Evolutionary conservation across 331 rosid genomes (phyloP), one percentile per base, ranked within the genome.

Genomic region (Malus hybrid): DNA sequence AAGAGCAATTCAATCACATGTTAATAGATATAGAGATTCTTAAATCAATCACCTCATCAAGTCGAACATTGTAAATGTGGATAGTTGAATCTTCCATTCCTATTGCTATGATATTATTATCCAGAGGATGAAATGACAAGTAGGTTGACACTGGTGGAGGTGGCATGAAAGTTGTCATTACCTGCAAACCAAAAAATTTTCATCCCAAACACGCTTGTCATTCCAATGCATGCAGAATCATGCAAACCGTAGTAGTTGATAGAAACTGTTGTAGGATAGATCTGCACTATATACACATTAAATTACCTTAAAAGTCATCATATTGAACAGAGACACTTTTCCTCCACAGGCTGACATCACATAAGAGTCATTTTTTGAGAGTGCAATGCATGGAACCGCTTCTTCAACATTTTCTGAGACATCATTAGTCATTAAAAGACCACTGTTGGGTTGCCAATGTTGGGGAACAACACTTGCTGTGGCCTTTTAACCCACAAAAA

Each of bases 301-400:
- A 46, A 56, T 57, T 76, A 76, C 79, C 79, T 76, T 68, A 42
- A 76, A 76, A 9, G 68, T 76, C 74, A 56, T 76, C 74, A 76
- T 76, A 57, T 76, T 76, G 50, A 76, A 76, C 57, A 76, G 48
- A 24, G 79, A 55, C 18, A 76, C 74, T 55, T 67, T 76, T 7
- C 79, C 79, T 11, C 79, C 79, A 6, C 79, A 76, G 7, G 79
- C 73, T 39, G 79, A 76, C 79, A 76, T 76, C 67, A 76, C 79
- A 56, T 76, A 76, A 28, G 79, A 76, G 26, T 76, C 79, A 19
- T 76, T 76, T 67, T 67, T 76, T 5, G 79, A 67, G 50, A 76
- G 73, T 19, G 79, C 79, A 39, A 76, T 76, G 57, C 79, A 76
- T 6, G 79, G 79, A 76, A 76, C 46, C 42, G 57, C 66, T 11